Conservation (phyloP, 2,329 filamentous ascomycete species). For the Ceratocystis huliohia region DNA sequence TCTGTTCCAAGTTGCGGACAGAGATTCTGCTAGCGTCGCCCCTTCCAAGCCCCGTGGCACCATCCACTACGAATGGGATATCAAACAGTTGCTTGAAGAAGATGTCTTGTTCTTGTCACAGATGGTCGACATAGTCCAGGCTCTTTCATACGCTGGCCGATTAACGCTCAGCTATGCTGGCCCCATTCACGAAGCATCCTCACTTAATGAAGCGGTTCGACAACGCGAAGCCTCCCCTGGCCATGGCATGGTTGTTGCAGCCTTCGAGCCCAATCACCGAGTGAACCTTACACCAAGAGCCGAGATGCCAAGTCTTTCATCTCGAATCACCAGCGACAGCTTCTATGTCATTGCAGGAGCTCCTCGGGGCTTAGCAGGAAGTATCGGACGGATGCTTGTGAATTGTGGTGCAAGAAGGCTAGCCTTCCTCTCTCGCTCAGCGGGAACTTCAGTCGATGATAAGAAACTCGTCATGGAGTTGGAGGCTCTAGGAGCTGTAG, state of each 20-base stretch:
- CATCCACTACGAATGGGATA: conserved; percentile 12
- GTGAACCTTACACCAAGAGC: conserved; percentile 23
- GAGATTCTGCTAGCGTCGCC: background rate
- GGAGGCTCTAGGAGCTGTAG: conserved; percentile 26
- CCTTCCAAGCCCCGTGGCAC: background rate
- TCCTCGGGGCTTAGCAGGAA: conserved; percentile 43
- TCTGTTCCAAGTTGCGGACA: conserved; percentile 10
- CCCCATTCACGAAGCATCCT: conserved; percentile 1
- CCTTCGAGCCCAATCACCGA: conserved; percentile 23
- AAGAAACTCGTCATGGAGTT: conserved; percentile 29
- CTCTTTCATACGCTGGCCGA: conserved; percentile 4
- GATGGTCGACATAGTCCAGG: conserved; percentile 9
- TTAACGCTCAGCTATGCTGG: background rate
- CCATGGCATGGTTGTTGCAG: conserved; percentile 15
- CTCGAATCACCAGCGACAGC: conserved; percentile 26
- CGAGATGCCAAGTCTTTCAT: conserved; percentile 24
- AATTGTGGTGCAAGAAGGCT: conserved; percentile 39
- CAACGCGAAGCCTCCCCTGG: conserved; percentile 9
- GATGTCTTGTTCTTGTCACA: conserved; percentile 6
- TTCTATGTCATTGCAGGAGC: conserved; percentile 46
- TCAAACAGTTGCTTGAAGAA: conserved; percentile 14
- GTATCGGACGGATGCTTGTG: conserved; percentile 40
- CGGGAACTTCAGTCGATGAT: conserved; percentile 26
- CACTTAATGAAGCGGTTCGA: background rate
- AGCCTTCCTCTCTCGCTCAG: conserved; percentile 42